Evolutionary conservation across 129 eudicot species (phyloP).

Genomic region (Gnaphalium uliginosum): DNA sequence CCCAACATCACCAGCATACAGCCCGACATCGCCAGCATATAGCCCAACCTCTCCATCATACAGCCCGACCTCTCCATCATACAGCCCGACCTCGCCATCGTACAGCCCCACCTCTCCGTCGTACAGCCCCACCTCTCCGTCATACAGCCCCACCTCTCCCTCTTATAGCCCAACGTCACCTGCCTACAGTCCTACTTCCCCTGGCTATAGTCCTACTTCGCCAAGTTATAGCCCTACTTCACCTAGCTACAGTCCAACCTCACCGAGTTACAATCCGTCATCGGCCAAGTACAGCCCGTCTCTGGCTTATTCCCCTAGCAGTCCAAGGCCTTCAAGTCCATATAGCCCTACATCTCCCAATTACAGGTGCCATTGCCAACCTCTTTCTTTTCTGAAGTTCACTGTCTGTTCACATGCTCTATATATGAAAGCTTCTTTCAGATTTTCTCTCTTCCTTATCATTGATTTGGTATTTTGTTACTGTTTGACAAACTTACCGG

Average conservation of each 20-base stretch:
- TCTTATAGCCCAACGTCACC: slow-evolving; percentile 93
- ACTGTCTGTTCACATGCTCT: slow-evolving; percentile 1
- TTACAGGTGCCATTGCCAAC: slow-evolving; percentile 56
- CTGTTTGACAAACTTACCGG: not conserved
- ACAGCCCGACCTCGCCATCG: slow-evolving; percentile 80
- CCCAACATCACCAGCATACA: slow-evolving; percentile 85
- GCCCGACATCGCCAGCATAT: slow-evolving; percentile 85
- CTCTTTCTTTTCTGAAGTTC: not conserved
- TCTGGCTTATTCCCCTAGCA: slow-evolving; percentile 87
- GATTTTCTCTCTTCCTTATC: not conserved
- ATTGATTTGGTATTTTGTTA: not conserved
- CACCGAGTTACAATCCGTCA: slow-evolving; percentile 81
- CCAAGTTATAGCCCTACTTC: slow-evolving; percentile 88
- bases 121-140: slow-evolving; percentile 85
- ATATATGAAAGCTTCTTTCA: not conserved
- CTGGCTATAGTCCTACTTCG: slow-evolving; percentile 81
- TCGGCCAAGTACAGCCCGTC: slow-evolving; percentile 92
- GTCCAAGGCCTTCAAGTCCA: slow-evolving; percentile 92
- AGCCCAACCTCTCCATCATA: slow-evolving; percentile 89
- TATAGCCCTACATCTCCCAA: slow-evolving; percentile 93
- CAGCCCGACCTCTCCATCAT: slow-evolving; percentile 83
- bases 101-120: slow-evolving; percentile 89
- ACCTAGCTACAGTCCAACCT: slow-evolving; percentile 81
- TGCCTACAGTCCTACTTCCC: slow-evolving; percentile 81
- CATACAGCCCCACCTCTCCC: slow-evolving; percentile 88